Percentiles rank a stretch among this genome's conserved stretches.
phyloP scores from a whole-genome alignment of 2,329 filamentous ascomycete species.

The Macrophomina tecta region DNA sequence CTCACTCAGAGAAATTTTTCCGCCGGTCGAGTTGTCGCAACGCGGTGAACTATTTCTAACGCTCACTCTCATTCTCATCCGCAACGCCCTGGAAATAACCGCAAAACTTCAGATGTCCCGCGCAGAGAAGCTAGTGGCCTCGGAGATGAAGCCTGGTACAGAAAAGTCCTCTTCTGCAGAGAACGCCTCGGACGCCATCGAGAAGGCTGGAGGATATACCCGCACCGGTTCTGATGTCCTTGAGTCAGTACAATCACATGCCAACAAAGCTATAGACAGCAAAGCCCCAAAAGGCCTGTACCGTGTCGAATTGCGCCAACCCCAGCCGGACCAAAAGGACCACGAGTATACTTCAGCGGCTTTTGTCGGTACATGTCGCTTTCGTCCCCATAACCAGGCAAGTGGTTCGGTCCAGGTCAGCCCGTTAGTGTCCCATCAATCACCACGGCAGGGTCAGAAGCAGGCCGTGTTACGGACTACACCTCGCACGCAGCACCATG shows the following conservation, averaged over 20 bases:
- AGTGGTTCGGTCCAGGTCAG: neutral
- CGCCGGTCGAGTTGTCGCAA: neutral
- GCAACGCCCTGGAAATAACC: neutral
- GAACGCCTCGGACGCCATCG: too few relatives aligned
- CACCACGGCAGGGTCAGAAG: neutral
- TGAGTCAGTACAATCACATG: neutral
- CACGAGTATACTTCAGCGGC: neutral
- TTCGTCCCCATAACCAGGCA: neutral
- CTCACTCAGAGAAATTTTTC: conserved; percentile 6
- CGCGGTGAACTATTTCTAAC: conserved; percentile 15
- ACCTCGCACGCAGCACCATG: neutral
- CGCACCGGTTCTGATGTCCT: neutral
- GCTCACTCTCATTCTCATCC: neutral
- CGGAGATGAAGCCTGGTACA: neutral
- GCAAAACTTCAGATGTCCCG: neutral
- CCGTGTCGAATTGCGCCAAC: neutral
- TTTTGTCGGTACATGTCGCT: too few relatives aligned
- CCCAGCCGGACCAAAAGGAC: neutral
- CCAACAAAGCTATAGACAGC: neutral
- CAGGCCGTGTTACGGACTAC: neutral
- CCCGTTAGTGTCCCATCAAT: neutral
- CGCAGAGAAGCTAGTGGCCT: neutral
- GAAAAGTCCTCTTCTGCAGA: neutral
- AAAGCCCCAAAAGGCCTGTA: neutral
- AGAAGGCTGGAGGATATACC: too few relatives aligned